phyloP scores from a whole-genome alignment of 352 stramenopile genomes.

The Blastocystis hominis region DNA sequence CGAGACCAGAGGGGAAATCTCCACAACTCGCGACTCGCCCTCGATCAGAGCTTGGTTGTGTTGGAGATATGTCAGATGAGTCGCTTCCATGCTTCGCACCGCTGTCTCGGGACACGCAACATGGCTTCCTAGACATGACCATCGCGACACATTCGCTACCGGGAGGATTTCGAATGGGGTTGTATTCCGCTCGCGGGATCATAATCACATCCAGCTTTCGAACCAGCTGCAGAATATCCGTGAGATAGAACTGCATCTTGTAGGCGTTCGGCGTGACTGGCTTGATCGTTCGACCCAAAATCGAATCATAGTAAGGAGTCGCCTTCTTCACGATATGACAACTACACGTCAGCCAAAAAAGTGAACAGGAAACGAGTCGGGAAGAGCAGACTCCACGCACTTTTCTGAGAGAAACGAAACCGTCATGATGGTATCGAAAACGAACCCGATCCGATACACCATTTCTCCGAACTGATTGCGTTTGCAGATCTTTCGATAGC shows the following conservation, averaged over 20 bases:
- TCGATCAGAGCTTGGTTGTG: background rate
- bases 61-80: background rate
- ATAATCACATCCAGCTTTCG: background rate
- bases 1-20: constrained; percentile 38
- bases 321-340: constrained; percentile 57
- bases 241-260: constrained; percentile 45
- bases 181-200: background rate
- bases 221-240: background rate
- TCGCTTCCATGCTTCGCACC: background rate
- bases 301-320: constrained; percentile 44
- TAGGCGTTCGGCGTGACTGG: constrained; percentile 28
- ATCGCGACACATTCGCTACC: background rate
- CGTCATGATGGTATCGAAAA: constrained; percentile 19
- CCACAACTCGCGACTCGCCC: background rate
- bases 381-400: background rate
- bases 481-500: constrained; percentile 16
- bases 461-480: constrained; percentile 21
- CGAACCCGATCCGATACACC: constrained; percentile 14
- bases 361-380: background rate
- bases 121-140: background rate
- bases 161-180: background rate
- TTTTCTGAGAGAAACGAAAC: background rate
- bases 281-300: constrained; percentile 41
- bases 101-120: constrained; percentile 35
- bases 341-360: background rate